These are phyloP conservation scores for Septoria linicola DNA, from an alignment of 2,329 filamentous ascomycete genomes.

Conservation along the genomic window DNA sequence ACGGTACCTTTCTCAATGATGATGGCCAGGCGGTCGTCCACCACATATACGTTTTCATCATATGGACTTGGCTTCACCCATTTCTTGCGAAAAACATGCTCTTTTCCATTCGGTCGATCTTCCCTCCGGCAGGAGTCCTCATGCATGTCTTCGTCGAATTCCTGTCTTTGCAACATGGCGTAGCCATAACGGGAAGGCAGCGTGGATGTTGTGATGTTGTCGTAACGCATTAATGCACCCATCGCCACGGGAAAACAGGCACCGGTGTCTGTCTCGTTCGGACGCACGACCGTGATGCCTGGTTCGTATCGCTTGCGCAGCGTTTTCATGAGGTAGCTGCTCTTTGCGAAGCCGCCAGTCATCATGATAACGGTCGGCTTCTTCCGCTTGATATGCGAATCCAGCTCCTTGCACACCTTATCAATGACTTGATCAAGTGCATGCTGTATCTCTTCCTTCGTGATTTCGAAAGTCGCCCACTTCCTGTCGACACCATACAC, in stretches of 20 bases:
- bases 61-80: slow-evolving; percentile 7
- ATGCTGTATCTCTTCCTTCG: neutral
- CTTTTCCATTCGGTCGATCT: neutral
- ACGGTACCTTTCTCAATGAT: slow-evolving; percentile 4
- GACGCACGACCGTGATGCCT: slow-evolving; percentile 5
- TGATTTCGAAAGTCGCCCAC: neutral
- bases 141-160: slow-evolving; percentile 11
- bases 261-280: slow-evolving; percentile 1
- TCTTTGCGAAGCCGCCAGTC: slow-evolving; percentile 17
- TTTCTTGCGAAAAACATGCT: neutral
- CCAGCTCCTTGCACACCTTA: slow-evolving; percentile 5
- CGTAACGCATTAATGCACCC: slow-evolving; percentile 15
- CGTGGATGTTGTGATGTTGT: slow-evolving; percentile 7
- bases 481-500: neutral
- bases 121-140: slow-evolving; percentile 2
- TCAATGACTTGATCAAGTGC: slow-evolving; percentile 13
- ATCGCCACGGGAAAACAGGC: slow-evolving; percentile 14
- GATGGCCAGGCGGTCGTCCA: slow-evolving; percentile 16
- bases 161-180: slow-evolving; percentile 10
- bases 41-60: neutral
- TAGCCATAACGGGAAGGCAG: slow-evolving; percentile 16
- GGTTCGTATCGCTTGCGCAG: slow-evolving; percentile 8
- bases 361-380: slow-evolving; percentile 12
- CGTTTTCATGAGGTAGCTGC: slow-evolving; percentile 13
- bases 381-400: neutral